Evolutionary conservation across 2,329 filamentous ascomycete species (phyloP).

Genomic region (Helotiales sp.): DNA sequence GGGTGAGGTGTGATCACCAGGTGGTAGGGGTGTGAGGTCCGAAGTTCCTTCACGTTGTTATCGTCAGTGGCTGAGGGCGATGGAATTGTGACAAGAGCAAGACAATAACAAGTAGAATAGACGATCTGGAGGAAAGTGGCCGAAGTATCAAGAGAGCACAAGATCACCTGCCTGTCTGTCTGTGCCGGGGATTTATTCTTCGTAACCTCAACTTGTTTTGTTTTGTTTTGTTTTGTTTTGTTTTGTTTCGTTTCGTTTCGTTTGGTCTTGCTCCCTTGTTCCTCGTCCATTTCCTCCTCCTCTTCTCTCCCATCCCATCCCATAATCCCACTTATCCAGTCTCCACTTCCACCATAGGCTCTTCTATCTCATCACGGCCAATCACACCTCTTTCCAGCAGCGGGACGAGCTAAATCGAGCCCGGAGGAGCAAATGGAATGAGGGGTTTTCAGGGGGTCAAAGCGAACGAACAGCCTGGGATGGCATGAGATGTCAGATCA

Average conservation of each 20-base stretch:
- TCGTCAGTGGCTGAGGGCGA: background rate
- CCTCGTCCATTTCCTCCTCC: background rate
- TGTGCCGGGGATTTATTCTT: background rate
- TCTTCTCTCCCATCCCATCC: too few relatives aligned
- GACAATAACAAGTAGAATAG: background rate
- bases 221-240: background rate
- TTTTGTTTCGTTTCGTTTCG: background rate
- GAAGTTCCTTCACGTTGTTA: background rate
- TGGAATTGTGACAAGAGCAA: background rate
- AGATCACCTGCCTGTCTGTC: background rate
- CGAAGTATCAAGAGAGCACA: background rate
- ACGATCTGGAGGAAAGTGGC: background rate
- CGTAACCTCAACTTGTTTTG: too few relatives aligned
- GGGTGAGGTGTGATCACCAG: background rate
- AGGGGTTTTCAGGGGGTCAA: slow-evolving; percentile 5
- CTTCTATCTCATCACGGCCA: background rate
- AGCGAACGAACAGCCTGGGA: slow-evolving; percentile 1
- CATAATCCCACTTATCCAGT: background rate
- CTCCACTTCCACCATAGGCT: background rate
- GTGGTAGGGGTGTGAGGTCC: background rate
- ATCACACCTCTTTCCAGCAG: background rate
- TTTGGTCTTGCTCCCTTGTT: background rate
- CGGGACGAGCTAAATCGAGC: slow-evolving; percentile 5
- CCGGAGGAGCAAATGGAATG: background rate
- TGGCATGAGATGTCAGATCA: background rate